Percentiles rank a stretch among this genome's conserved stretches.
Conservation (phyloP, 371 early-diverging fungal genomes). For the Mortierella sp. region DNA sequence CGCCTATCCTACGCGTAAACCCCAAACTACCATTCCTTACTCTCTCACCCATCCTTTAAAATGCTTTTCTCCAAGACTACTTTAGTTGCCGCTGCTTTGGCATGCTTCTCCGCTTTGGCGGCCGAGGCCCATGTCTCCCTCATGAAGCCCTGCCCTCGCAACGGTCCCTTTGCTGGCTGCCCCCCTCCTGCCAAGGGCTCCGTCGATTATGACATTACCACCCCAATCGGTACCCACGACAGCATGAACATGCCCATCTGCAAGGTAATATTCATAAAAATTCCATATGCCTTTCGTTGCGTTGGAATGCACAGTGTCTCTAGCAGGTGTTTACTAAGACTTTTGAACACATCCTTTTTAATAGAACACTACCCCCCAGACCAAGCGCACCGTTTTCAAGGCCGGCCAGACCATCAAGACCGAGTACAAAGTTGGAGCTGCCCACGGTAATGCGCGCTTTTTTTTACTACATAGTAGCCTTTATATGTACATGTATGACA, state of each 20-base stretch:
- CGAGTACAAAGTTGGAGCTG: slow-evolving; percentile 38
- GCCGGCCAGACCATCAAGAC: slow-evolving; percentile 53
- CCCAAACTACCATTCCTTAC: slow-evolving; percentile 1
- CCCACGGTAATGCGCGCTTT: no score
- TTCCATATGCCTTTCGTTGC: no score
- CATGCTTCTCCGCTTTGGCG: slow-evolving; percentile 26
- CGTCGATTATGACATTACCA: slow-evolving; percentile 44
- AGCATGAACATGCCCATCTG: slow-evolving; percentile 17
- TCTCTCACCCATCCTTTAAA: not conserved
- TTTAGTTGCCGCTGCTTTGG: slow-evolving; percentile 25
- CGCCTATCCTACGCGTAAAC: not conserved
- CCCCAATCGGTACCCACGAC: slow-evolving; percentile 31
- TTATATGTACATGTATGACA: no score
- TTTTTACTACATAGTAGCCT: no score
- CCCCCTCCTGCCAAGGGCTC: slow-evolving; percentile 19
- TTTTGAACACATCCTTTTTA: not conserved
- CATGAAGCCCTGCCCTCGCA: slow-evolving; percentile 29
- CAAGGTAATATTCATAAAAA: slow-evolving; percentile 20
- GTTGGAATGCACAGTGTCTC: no score
- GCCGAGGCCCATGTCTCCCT: slow-evolving; percentile 40
- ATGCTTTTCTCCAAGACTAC: slow-evolving; percentile 40
- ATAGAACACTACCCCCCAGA: slow-evolving; percentile 25
- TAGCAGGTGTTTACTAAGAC: not conserved
- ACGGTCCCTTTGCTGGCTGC: slow-evolving; percentile 37
- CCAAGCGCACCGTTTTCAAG: slow-evolving; percentile 31